Evolutionary conservation across 345 rosid genomes (phyloP), one percentile per base, ranked within the genome.

Genomic region (Arabidopsis suecica): DNA sequence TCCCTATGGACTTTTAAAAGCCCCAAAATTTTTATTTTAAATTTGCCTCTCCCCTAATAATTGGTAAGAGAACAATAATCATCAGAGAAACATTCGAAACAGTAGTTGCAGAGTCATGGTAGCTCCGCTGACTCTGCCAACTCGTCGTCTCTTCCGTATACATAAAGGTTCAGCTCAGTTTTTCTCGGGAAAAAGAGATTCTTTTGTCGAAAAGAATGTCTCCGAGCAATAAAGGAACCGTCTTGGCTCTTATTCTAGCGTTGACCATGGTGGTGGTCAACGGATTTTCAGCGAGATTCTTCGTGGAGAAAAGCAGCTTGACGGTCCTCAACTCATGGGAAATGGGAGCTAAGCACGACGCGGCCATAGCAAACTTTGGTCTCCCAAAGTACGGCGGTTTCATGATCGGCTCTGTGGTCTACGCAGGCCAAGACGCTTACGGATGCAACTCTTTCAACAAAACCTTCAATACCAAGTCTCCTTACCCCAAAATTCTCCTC

Each of bases 281-380:
- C 76, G 51, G 47, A 6, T 89, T 55, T 18, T 60, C 53, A 10
- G 83, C 82, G 18, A 86, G 83, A 63, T 94, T 91, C 80, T 84
- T 91, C 65, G 95, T 90, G 61, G 90, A 90, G 89, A 91, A 91
- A 77, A 87, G 84, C 57, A 91, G 86, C 80, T 73, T 94, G 25
- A 80, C 82, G 33, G 89, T 94, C 47, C 61, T 94, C 42, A 86
- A 89, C 48, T 96, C 95, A 1, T 41, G 40, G 72, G 56, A 5
- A 28, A 50, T 90, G 83, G 68, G 78, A 58, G 59, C 83, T 14
- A 88, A 81, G 71, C 96, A 80, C 44, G 97, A 90, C 65, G 83
- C 90, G 53, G 89, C 97, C 38, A 87, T 94, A 7, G 95, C 88
- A 5, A 84, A 91, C 84, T 91, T 94, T 38, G 98, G 98, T 6